phyloP scores from a whole-genome alignment of 2,329 filamentous ascomycete species.

The Zymoseptoria brevis region DNA sequence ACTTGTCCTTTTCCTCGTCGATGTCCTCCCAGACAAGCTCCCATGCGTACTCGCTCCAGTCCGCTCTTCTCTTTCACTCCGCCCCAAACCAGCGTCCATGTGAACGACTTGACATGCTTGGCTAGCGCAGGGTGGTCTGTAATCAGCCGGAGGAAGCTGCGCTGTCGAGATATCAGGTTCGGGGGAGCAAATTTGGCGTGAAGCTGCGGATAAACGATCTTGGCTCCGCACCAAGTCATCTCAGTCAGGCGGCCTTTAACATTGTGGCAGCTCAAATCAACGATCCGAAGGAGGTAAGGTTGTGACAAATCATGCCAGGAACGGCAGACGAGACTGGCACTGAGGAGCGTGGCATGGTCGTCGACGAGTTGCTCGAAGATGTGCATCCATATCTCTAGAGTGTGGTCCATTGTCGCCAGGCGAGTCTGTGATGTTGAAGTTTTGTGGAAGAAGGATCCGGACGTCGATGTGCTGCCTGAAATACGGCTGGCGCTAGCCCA shows the following conservation, averaged over 20 bases:
- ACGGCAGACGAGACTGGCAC: slow-evolving; percentile 4
- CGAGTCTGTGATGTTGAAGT: not conserved
- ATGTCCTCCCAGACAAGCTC: no score
- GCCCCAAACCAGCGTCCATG: slow-evolving; percentile 8
- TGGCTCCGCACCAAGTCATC: not conserved
- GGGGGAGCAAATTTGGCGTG: slow-evolving; percentile 1
- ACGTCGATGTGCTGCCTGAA: not conserved
- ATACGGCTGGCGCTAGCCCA: not conserved
- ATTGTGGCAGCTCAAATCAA: slow-evolving; percentile 11
- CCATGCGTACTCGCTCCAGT: no score
- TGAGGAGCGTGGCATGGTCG: slow-evolving; percentile 2
- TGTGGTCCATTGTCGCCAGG: not conserved
- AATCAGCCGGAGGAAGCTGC: slow-evolving; percentile 7
- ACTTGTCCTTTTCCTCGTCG: no score
- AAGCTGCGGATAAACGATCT: slow-evolving; percentile 4
- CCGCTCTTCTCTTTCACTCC: no score
- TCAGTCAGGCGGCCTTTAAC: slow-evolving; percentile 1
- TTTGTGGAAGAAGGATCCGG: not conserved
- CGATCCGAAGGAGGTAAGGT: slow-evolving; percentile 4
- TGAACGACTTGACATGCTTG: slow-evolving; percentile 7
- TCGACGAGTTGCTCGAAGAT: slow-evolving; percentile 5
- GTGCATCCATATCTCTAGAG: slow-evolving; percentile 3
- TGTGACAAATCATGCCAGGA: slow-evolving; percentile 3
- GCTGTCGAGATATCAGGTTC: slow-evolving; percentile 8
- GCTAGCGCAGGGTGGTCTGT: slow-evolving; percentile 3